Percentiles rank a stretch among this genome's conserved stretches.
phyloP scores from a whole-genome alignment of 768 basidiomycete genomes.

The Mycena haematopus region DNA sequence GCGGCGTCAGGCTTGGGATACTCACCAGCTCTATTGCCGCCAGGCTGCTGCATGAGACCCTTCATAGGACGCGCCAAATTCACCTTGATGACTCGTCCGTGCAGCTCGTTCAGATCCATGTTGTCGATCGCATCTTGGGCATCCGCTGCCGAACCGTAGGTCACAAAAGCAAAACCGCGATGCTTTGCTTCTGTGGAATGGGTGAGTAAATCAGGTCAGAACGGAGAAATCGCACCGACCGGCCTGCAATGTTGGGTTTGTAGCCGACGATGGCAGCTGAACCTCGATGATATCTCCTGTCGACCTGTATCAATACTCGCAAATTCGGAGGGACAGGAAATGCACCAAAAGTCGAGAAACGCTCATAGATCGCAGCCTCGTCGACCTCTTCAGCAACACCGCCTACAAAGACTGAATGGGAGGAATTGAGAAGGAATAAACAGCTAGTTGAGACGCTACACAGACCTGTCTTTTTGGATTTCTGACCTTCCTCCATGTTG shows the following conservation, averaged over 20 bases:
- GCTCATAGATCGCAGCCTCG: slow-evolving; percentile 75
- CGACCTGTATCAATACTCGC: slow-evolving; percentile 21
- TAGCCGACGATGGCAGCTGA: slow-evolving; percentile 80
- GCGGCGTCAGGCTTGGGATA: slow-evolving; percentile 25
- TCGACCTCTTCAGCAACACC: slow-evolving; percentile 86
- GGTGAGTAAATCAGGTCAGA: slow-evolving; percentile 13
- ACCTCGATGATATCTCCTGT: slow-evolving; percentile 93
- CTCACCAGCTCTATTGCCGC: slow-evolving; percentile 80
- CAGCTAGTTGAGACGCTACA: background rate
- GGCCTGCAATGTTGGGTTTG: slow-evolving; percentile 68
- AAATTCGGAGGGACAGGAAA: slow-evolving; percentile 8
- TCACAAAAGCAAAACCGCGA: slow-evolving; percentile 94
- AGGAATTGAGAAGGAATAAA: background rate
- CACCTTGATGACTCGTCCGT: slow-evolving; percentile 77
- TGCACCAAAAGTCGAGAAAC: slow-evolving; percentile 89
- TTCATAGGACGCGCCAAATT: slow-evolving; percentile 88
- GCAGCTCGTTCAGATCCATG: slow-evolving; percentile 94
- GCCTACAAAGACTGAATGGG: slow-evolving; percentile 68
- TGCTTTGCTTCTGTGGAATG: slow-evolving; percentile 69
- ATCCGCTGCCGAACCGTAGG: slow-evolving; percentile 78
- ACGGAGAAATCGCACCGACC: slow-evolving; percentile 46
- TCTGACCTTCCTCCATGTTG: slow-evolving; percentile 81
- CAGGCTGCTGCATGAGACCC: slow-evolving; percentile 62
- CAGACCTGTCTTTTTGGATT: slow-evolving; percentile 73
- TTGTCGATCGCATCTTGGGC: slow-evolving; percentile 98